These are phyloP conservation scores for Podospora sp. DNA, from an alignment of 495 filamentous ascomycete species.

Conservation along the genomic window DNA sequence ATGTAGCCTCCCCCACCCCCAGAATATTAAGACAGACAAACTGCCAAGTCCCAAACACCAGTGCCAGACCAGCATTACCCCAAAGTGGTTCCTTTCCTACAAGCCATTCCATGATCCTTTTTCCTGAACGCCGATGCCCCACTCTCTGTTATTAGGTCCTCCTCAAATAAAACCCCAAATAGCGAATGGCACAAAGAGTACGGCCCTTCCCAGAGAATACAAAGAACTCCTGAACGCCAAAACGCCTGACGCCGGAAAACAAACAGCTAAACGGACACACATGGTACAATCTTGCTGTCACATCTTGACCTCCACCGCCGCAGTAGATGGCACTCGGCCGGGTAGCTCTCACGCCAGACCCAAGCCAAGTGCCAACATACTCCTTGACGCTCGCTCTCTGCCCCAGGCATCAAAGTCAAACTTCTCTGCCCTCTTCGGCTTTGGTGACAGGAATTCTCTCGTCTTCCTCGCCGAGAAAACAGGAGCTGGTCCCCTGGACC, in stretches of 20 bases:
- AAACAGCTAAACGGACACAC: not conserved
- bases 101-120: not conserved
- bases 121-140: slow-evolving; percentile 1
- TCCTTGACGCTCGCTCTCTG: slow-evolving; percentile 20
- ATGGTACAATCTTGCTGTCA: not conserved
- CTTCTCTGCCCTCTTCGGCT: slow-evolving; percentile 22
- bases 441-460: slow-evolving; percentile 29
- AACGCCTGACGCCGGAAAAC: slow-evolving; percentile 19
- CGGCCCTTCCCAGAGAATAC: not conserved
- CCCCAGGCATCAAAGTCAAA: slow-evolving; percentile 34
- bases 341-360: slow-evolving; percentile 3
- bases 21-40: not conserved
- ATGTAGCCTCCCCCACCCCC: not conserved
- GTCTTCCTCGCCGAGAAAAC: slow-evolving; percentile 28
- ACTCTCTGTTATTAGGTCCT: slow-evolving; percentile 2
- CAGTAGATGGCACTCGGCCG: not conserved
- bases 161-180: not conserved
- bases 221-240: not conserved
- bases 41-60: slow-evolving; percentile 1
- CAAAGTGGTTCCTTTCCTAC: not conserved
- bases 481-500: not conserved
- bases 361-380: slow-evolving; percentile 21
- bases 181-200: not conserved
- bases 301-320: not conserved
- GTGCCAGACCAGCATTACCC: slow-evolving; percentile 13